A percentile compares a stretch with the other conserved stretches of the same genome.
These are phyloP conservation scores for Aspergillus avenaceus DNA, from an alignment of 495 filamentous ascomycete genomes.

Conservation along the genomic window DNA sequence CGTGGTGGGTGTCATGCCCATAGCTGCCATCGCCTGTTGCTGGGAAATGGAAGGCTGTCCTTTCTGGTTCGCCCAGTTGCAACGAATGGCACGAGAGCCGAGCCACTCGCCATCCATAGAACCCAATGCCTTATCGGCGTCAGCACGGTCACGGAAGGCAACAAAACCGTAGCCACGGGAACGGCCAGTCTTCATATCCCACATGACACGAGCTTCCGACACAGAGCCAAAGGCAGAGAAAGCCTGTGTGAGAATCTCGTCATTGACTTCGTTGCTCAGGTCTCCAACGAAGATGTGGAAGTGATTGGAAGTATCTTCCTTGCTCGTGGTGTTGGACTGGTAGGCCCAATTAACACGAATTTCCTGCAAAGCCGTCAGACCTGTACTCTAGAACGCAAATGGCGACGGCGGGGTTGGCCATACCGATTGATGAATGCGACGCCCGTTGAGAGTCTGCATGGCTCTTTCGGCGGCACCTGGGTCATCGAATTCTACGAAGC, in stretches of 20 bases:
- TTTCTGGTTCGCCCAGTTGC: slow-evolving; percentile 99
- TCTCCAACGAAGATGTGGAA: slow-evolving; percentile 99
- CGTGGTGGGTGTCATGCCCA: slow-evolving; percentile 98
- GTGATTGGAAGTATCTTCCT: slow-evolving; percentile 97
- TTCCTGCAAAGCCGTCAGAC: slow-evolving; percentile 57
- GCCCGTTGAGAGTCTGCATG: slow-evolving; percentile 94
- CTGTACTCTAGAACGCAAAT: not conserved
- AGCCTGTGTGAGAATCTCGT: slow-evolving; percentile 89
- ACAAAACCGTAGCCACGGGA: slow-evolving; percentile 98
- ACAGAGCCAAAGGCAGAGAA: slow-evolving; percentile 96
- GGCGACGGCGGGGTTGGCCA: slow-evolving; percentile 12
- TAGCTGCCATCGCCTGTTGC: slow-evolving; percentile 92
- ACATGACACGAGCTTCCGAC: slow-evolving; percentile 99
- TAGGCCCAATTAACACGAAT: slow-evolving; percentile 99
- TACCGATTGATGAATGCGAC: slow-evolving; percentile 92
- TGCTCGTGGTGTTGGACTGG: slow-evolving; percentile 89
- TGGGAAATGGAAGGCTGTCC: slow-evolving; percentile 97
- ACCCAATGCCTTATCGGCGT: slow-evolving; percentile 93
- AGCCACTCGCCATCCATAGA: slow-evolving; percentile 99
- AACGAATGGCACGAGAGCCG: slow-evolving; percentile 94
- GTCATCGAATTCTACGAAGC: slow-evolving; percentile 98
- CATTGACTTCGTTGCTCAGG: slow-evolving; percentile 97
- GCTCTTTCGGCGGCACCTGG: slow-evolving; percentile 93
- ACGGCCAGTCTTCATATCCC: slow-evolving; percentile 99
- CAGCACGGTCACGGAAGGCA: slow-evolving; percentile 88